Conservation (phyloP, 2,329 filamentous ascomycete species). For the Penicillium thymicola region DNA sequence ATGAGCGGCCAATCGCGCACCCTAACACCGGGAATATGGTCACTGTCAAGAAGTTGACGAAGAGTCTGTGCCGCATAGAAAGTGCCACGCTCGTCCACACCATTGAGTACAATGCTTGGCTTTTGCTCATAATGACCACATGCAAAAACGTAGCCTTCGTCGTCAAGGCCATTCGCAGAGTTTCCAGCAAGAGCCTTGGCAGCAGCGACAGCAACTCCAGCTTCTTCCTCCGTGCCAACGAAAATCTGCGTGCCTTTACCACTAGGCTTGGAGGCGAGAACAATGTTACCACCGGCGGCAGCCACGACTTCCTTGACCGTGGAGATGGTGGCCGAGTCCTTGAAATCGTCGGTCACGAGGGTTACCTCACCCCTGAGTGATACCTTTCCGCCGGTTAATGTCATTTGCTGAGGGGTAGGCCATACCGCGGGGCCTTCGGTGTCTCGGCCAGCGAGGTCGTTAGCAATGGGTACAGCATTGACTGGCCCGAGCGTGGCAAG, state of each 20-base stretch:
- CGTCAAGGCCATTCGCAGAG: background rate
- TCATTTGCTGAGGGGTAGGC: background rate
- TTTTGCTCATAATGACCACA: background rate
- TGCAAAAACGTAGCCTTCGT: background rate
- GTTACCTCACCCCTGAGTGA: background rate
- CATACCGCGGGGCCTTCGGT: background rate
- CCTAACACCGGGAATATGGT: constrained; percentile 3
- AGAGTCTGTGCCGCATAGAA: background rate
- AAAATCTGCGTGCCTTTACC: background rate
- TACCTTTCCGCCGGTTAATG: background rate
- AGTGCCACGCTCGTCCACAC: background rate
- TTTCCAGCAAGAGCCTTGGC: background rate
- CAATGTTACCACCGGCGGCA: background rate
- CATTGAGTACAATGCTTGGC: constrained; percentile 1
- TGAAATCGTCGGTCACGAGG: background rate
- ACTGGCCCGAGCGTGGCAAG: background rate
- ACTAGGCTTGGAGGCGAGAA: background rate
- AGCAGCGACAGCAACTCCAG: background rate
- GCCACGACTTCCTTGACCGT: background rate
- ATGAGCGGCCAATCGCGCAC: constrained; percentile 26
- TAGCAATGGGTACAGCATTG: background rate
- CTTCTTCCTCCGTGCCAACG: background rate
- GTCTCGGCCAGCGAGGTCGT: background rate
- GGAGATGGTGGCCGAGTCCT: background rate
- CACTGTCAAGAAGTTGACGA: background rate